Base-by-base conservation (phyloP, 2,329 filamentous ascomycete species). In the Dichotomopilus funicola region DNA sequence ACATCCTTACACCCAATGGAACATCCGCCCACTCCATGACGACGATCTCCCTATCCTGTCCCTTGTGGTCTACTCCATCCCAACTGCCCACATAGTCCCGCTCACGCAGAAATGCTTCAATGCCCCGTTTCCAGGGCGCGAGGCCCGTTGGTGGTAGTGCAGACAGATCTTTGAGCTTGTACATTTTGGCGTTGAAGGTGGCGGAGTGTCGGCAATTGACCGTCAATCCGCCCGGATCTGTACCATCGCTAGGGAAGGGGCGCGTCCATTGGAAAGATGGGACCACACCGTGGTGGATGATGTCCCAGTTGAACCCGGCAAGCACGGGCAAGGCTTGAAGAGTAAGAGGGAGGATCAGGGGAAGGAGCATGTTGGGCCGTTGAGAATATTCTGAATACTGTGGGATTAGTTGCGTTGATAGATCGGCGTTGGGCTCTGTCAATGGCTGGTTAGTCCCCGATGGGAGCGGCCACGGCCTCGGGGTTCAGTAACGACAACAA, bases 11-110 rank as follows among this genome's bases (percentile, higher is more conserved):
- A 11, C 62, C 56, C 6, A 45, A 55, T 7, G 71, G 72, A 42
- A 74, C 54, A 5, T 67, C 67, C 3, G 49, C 53, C 55, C 67
- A 68, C 19, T 70, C 63, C 71, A 75, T 73, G 49, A 68, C 66
- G 10, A 74, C 62, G 13, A 74, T 56, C 55, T 73, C 70, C 43
- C 72, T 65, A 33, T 71, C 63, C 9, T 62, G 54, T 11, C 70
- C 73, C 56, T 73, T 71, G 41, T 68, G 66, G 57, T 75, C 74
- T 34, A 71, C 65, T 11, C 74, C 74, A 36, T 68, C 65, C 73
- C 73, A 76, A 11, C 67, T 71, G 6, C 74, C 74, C 0, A 70
- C 67, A 61, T 73, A 70, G 2, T 63, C 60, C 31, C 63, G 55
- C 1, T 63, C 59, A 2, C 58, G 55, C 44, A 69, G 57, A 48